Evolutionary conservation across 2,329 filamentous ascomycete genomes (phyloP), one percentile per base, ranked within the genome.

Genomic region (Teratosphaeria gauchensis): DNA sequence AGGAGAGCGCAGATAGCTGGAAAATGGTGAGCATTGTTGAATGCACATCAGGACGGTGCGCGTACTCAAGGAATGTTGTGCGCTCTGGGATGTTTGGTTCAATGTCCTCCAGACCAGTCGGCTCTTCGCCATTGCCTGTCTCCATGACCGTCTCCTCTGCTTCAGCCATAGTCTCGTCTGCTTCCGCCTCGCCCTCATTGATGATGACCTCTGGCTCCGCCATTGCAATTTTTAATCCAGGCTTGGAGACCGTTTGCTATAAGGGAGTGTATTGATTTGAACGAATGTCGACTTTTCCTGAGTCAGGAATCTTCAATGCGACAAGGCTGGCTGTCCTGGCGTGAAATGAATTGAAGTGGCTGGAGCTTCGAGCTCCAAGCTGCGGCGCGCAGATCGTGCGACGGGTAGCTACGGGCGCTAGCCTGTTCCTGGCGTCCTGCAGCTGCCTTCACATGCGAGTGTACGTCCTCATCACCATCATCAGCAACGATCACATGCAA

Each of bases 121-220:
- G 63, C 19, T 68, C 67, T 24, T 71, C 72, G 60, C 73, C 73
- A 21, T 68, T 67, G 21, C 59, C 68, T 14, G 60, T 64, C 31
- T 60, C 66, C 52, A 69, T 66, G 19, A 61, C 66, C 11, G 55
- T 51, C 54, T 46, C 59, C 6, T 59, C 63, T 5, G 65, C 68
- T 28, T 74, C 76, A 14, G 66, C 74, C 78, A 82, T 79, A 55
- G 82, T 80, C 32, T 82, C 71, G 62, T 83, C 79, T 3, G 72
- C 73, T 52, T 72, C 75, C 1, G 72, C 61, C 53, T 66, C 69
- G 38, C 65, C 68, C 56, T 69, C 72, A 55, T 66, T 65, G 51
- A 71, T 66, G 57, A 69, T 63, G 24, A 69, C 66, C 58, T 66
- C 66, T 21, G 66, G 66, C 53, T 71, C 68, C 19, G 68, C 67